Percentiles rank a stretch among this genome's conserved stretches.
phyloP scores from a whole-genome alignment of 2,329 filamentous ascomycete genomes.

The Colletotrichum simmondsii region DNA sequence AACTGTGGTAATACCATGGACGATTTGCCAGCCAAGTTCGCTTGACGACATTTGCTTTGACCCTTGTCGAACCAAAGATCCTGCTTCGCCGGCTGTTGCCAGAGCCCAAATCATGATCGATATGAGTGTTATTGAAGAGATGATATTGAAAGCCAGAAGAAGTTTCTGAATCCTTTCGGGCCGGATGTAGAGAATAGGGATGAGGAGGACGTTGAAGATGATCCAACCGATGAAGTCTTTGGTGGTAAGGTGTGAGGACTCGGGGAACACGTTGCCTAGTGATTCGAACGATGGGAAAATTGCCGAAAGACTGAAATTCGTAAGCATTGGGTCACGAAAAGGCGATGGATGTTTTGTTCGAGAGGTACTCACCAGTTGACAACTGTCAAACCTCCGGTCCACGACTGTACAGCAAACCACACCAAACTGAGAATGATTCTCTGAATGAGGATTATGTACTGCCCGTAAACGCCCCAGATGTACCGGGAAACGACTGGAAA shows the following conservation, averaged over 20 bases:
- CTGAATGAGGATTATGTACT: conserved; percentile 50
- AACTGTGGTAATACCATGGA: conserved; percentile 51
- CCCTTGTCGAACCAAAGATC: conserved; percentile 38
- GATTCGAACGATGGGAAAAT: conserved; percentile 41
- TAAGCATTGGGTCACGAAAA: neutral
- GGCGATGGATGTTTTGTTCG: too few species aligned
- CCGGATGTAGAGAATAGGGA: conserved; percentile 54
- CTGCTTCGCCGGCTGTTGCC: conserved; percentile 44
- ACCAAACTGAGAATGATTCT: conserved; percentile 51
- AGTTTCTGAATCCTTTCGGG: conserved; percentile 51
- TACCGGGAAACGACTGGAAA: conserved; percentile 53
- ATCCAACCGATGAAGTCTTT: conserved; percentile 44
- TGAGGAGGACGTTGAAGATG: conserved; percentile 40
- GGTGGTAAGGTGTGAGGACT: conserved; percentile 37
- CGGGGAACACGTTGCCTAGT: conserved; percentile 39
- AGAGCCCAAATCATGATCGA: conserved; percentile 49
- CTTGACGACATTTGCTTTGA: conserved; percentile 23
- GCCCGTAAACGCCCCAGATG: conserved; percentile 53
- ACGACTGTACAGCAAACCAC: conserved; percentile 50
- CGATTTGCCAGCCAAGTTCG: conserved; percentile 48
- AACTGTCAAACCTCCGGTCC: conserved; percentile 40
- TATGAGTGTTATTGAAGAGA: conserved; percentile 43
- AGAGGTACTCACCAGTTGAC: conserved; percentile 23
- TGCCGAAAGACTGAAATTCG: conserved; percentile 36
- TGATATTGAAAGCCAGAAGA: conserved; percentile 42